Conservation (phyloP, 495 filamentous ascomycete genomes). For the Xylaria nigripes region DNA sequence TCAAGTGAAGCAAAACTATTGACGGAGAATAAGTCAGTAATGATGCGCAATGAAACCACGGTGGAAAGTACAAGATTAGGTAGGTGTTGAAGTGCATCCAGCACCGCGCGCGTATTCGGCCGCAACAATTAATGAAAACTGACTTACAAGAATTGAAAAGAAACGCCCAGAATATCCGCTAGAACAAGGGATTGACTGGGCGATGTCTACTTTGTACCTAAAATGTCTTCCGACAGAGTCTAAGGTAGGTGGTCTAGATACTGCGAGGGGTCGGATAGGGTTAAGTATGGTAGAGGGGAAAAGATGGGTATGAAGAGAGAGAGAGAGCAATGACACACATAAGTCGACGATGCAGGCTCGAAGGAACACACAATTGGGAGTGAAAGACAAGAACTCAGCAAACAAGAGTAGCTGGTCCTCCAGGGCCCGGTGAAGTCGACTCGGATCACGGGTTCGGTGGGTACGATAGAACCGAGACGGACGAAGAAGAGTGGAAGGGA, state of each 20-base stretch:
- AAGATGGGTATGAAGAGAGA: constrained; percentile 4
- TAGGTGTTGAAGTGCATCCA: neutral
- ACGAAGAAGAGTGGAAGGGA: constrained; percentile 4
- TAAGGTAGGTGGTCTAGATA: neutral
- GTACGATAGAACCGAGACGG: constrained; percentile 3
- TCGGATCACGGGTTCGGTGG: constrained; percentile 7
- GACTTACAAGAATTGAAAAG: neutral
- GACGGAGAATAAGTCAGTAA: neutral
- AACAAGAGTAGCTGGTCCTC: neutral
- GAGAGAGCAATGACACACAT: constrained; percentile 7
- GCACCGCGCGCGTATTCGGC: neutral
- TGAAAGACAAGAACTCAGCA: constrained; percentile 1
- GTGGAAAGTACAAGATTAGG: neutral
- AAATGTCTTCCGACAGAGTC: neutral
- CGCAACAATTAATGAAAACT: neutral
- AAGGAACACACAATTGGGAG: neutral
- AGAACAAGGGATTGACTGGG: constrained; percentile 2
- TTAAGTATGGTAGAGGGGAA: neutral
- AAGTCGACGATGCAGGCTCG: constrained; percentile 12
- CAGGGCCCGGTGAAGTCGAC: constrained; percentile 4
- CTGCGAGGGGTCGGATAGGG: constrained; percentile 3
- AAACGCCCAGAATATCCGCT: neutral
- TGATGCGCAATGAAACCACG: neutral
- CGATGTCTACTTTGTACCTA: too few relatives aligned
- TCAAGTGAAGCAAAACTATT: neutral